Percentiles rank a stretch among this genome's conserved stretches.
Evolutionary conservation across 495 filamentous ascomycete genomes (phyloP).

Genomic region (Hamigera avellanea): DNA sequence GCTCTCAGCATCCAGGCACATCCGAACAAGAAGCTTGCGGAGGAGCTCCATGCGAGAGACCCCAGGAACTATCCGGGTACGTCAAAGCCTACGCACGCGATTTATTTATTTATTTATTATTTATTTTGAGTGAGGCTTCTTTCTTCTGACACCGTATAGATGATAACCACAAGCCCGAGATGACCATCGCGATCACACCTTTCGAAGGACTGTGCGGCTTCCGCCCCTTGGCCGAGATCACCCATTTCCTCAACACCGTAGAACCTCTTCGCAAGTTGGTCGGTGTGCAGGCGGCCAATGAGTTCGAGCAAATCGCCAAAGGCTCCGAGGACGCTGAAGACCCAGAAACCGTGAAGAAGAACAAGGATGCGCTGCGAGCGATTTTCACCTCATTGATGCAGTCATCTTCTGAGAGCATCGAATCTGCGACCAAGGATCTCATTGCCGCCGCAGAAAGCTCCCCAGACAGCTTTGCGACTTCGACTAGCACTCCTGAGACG

Average conservation of each 20-base stretch:
- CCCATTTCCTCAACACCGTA: slow-evolving; percentile 69
- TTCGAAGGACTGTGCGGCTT: slow-evolving; percentile 97
- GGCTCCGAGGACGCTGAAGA: slow-evolving; percentile 48
- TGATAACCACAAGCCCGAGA: slow-evolving; percentile 99
- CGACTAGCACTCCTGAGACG: slow-evolving; percentile 20
- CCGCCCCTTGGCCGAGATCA: slow-evolving; percentile 74
- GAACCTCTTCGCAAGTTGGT: slow-evolving; percentile 65
- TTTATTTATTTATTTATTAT: too few relatives aligned
- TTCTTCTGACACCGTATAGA: too few relatives aligned
- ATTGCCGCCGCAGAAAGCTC: slow-evolving; percentile 53
- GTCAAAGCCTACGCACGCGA: slow-evolving; percentile 2
- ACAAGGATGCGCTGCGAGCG: slow-evolving; percentile 70
- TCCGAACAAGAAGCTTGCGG: slow-evolving; percentile 94
- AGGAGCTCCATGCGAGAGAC: slow-evolving; percentile 73
- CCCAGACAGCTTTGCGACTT: slow-evolving; percentile 28
- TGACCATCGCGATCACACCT: slow-evolving; percentile 92
- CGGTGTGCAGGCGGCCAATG: slow-evolving; percentile 51
- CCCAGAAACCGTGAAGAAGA: slow-evolving; percentile 33
- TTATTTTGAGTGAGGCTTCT: too few relatives aligned
- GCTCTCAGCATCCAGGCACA: slow-evolving; percentile 96
- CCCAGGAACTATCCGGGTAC: slow-evolving; percentile 83
- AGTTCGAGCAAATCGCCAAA: slow-evolving; percentile 57
- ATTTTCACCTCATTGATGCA: slow-evolving; percentile 75
- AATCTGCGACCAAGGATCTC: slow-evolving; percentile 51
- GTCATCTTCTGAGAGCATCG: slow-evolving; percentile 51